Base-by-base conservation (phyloP, 306 rosid genomes). In the Corylus avellana region DNA sequence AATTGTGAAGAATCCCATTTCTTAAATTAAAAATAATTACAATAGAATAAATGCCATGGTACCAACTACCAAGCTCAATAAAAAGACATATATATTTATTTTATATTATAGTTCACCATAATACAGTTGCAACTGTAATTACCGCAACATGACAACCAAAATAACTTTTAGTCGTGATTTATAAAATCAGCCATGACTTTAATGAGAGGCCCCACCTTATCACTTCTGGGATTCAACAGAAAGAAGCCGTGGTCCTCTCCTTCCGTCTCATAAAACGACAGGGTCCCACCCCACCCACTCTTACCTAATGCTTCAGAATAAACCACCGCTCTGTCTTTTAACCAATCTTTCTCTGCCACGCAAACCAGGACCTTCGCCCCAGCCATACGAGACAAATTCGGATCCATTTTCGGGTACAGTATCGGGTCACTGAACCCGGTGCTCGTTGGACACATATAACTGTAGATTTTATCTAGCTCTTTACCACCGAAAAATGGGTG, bases 161-260 rank as follows among this genome's bases (percentile, higher is more conserved):
- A 22, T 22, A 58, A 3, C 4, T 9, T 6, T 17, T 1, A 67
- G 27, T 3, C 1, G 13, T 67, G 50, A 0, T 42, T 18, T 18
- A 67, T 42, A 42, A 79, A 72, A 48, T 71, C 82, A 59, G 59
- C 77, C 22, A 79, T 61, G 0, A 0, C 42, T 8, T 72, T 49
- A 1, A 71, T 10, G 0, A 79, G 61, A 50, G 32, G 57, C 25
- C 5, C 78, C 3, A 50, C 48, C 57, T 46, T 75, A 16, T 73
- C 64, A 20, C 79, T 53, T 1, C 44, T 53, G 2, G 79, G 74
- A 72, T 74, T 62, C 8, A 73, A 57, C 77, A 83, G 7, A 71
- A 78, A 78, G 50, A 82, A 77, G 57, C 74, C n/a, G 48, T 77
- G 82, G 2, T 49, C 85, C 47, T 82, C 85, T 8, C 74, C 85